These are phyloP conservation scores for Ziziphus jujuba DNA, from an alignment of 306 rosid genomes.

Conservation along the genomic window DNA sequence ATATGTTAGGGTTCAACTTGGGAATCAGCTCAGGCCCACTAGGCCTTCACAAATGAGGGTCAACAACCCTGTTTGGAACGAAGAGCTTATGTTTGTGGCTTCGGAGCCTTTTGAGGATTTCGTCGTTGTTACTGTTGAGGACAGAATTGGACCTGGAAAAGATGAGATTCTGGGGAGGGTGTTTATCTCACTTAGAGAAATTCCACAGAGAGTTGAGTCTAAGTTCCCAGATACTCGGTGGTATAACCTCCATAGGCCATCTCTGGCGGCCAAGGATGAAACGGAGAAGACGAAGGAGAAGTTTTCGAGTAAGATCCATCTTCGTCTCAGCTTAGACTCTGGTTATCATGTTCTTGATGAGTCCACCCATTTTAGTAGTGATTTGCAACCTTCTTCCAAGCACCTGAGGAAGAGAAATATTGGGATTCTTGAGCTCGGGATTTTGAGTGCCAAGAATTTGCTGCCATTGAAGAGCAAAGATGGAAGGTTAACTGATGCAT, in stretches of 20 bases:
- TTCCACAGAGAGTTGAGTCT: slow-evolving; percentile 49
- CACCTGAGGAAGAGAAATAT: slow-evolving; percentile 57
- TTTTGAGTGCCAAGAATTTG: slow-evolving; percentile 75
- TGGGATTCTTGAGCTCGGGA: slow-evolving; percentile 89
- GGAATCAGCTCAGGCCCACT: slow-evolving; percentile 55
- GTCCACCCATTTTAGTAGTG: slow-evolving; percentile 89
- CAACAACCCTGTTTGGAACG: slow-evolving; percentile 69
- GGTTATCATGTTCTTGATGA: slow-evolving; percentile 98
- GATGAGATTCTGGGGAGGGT: slow-evolving; percentile 67
- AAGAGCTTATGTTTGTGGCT: slow-evolving; percentile 84
- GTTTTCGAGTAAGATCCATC: slow-evolving; percentile 89
- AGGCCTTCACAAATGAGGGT: slow-evolving; percentile 38
- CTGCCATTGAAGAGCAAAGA: slow-evolving; percentile 79
- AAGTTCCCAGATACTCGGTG: slow-evolving; percentile 73
- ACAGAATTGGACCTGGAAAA: slow-evolving; percentile 52
- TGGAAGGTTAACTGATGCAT: slow-evolving; percentile 74
- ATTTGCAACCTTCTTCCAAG: slow-evolving; percentile 85
- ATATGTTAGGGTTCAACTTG: slow-evolving; percentile 55
- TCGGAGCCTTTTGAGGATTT: slow-evolving; percentile 87
- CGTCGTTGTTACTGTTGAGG: slow-evolving; percentile 63
- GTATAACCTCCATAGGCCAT: slow-evolving; percentile 64
- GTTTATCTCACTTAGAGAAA: slow-evolving; percentile 46
- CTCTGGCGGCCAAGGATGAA: slow-evolving; percentile 42
- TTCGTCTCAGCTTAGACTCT: slow-evolving; percentile 56
- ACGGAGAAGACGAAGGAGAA: slow-evolving; percentile 74